phyloP scores from a whole-genome alignment of 441 rosid species.

The Rhodomyrtus psidioides region DNA sequence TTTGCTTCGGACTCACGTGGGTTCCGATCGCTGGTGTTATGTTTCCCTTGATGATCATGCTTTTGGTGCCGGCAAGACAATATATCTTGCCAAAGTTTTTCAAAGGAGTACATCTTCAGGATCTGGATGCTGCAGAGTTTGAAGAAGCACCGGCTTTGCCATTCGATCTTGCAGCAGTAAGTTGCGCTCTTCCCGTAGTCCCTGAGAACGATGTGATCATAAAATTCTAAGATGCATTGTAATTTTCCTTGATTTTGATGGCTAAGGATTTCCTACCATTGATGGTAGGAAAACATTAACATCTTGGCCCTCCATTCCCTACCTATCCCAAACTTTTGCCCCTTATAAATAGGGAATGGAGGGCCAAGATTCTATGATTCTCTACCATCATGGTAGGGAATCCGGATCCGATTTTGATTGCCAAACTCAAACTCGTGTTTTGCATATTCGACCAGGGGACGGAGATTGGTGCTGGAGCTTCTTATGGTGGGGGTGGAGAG shows the following conservation, averaged over 20 bases:
- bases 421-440: neutral
- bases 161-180: conserved; percentile 59
- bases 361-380: too few species aligned
- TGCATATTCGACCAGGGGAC: conserved; percentile 34
- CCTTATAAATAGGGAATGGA: too few species aligned
- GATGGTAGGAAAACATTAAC: too few species aligned
- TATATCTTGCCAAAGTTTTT: conserved; percentile 77
- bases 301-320: too few species aligned
- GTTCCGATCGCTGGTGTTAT: conserved; percentile 82
- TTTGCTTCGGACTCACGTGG: conserved; percentile 92
- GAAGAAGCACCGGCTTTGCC: conserved; percentile 93
- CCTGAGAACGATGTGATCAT: neutral
- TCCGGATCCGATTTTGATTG: neutral
- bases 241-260: neutral
- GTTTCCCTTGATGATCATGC: conserved; percentile 94
- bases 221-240: neutral
- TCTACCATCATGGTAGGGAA: too few species aligned
- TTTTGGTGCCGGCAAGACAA: conserved; percentile 78
- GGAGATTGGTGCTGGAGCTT: conserved; percentile 66
- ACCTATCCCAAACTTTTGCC: too few species aligned
- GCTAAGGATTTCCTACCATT: too few species aligned
- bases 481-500: conserved; percentile 57
- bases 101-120: conserved; percentile 77
- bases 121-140: conserved; percentile 83
- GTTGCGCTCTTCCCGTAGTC: neutral